Conservation (phyloP, 2,329 filamentous ascomycete genomes). For the Tolypocladium sp. region DNA sequence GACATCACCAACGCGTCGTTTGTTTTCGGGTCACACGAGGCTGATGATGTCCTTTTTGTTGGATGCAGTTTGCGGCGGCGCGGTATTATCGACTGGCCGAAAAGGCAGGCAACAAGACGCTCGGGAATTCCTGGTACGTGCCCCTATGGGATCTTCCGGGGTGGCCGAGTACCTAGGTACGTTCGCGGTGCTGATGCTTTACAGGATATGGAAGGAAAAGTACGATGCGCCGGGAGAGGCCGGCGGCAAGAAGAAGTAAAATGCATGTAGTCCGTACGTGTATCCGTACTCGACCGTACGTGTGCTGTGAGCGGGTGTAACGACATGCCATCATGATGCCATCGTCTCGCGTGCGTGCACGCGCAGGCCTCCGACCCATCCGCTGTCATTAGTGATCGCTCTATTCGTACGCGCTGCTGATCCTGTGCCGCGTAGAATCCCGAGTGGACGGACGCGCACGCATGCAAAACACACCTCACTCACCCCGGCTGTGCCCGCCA, state of each 20-base stretch:
- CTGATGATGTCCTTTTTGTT: slow-evolving; percentile 26
- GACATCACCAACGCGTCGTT: not conserved
- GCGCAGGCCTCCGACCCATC: not conserved
- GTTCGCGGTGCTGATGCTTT: not conserved
- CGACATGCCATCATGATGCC: not conserved
- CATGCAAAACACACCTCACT: not conserved
- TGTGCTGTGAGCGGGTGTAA: not conserved
- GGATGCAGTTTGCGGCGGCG: slow-evolving; percentile 61
- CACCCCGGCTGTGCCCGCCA: not conserved
- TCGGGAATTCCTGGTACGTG: slow-evolving; percentile 91
- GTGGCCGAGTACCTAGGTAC: not conserved
- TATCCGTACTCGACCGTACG: not conserved
- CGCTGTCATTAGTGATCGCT: not conserved
- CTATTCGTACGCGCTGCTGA: not conserved
- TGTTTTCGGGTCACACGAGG: slow-evolving; percentile 31
- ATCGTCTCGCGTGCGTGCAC: not conserved
- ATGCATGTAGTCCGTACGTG: not conserved
- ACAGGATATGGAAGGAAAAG: slow-evolving; percentile 97
- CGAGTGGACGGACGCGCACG: not conserved
- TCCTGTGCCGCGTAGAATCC: not conserved
- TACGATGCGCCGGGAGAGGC: slow-evolving; percentile 49
- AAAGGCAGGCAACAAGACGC: slow-evolving; percentile 75
- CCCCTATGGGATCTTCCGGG: not conserved
- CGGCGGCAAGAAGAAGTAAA: slow-evolving; percentile 31
- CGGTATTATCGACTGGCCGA: slow-evolving; percentile 91